These are phyloP conservation scores for Hemisphaericaspora xylofermentans DNA, from an alignment of 1,139 yeast genomes.

Conservation along the genomic window DNA sequence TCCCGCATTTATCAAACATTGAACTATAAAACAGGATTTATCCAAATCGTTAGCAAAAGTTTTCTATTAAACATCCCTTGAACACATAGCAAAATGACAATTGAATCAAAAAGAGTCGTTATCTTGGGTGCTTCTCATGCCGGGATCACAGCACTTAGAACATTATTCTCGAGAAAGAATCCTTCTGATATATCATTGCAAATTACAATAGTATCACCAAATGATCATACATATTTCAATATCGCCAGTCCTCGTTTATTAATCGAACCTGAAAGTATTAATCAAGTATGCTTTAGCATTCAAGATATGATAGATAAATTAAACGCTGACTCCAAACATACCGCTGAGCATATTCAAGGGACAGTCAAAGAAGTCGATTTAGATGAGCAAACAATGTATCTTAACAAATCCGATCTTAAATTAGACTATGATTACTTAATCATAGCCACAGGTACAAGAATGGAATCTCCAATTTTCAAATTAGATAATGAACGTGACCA, in stretches of 20 bases:
- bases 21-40: too few species aligned
- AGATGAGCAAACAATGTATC: conserved; percentile 11
- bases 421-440: conserved; percentile 29
- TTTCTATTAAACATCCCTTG: too few species aligned
- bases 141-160: conserved; percentile 26
- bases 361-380: conserved; percentile 25
- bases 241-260: conserved; percentile 34
- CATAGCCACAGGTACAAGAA: conserved; percentile 33
- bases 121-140: conserved; percentile 40
- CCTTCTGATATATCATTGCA: not conserved
- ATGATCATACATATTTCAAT: conserved; percentile 20
- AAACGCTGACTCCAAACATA: conserved; percentile 14
- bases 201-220: conserved; percentile 19
- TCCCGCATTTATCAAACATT: too few species aligned
- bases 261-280: conserved; percentile 22
- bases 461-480: conserved; percentile 26
- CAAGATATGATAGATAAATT: conserved; percentile 17
- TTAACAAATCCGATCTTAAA: conserved; percentile 14
- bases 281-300: conserved; percentile 21
- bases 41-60: too few species aligned
- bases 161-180: conserved; percentile 10
- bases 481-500: conserved; percentile 18
- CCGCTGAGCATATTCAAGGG: conserved; percentile 20
- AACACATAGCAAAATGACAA: conserved; percentile 3
- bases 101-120: conserved; percentile 17